Base-by-base conservation (phyloP, 1,284 basidiomycete species). In the Anthracocystis panici-leucophaei region DNA sequence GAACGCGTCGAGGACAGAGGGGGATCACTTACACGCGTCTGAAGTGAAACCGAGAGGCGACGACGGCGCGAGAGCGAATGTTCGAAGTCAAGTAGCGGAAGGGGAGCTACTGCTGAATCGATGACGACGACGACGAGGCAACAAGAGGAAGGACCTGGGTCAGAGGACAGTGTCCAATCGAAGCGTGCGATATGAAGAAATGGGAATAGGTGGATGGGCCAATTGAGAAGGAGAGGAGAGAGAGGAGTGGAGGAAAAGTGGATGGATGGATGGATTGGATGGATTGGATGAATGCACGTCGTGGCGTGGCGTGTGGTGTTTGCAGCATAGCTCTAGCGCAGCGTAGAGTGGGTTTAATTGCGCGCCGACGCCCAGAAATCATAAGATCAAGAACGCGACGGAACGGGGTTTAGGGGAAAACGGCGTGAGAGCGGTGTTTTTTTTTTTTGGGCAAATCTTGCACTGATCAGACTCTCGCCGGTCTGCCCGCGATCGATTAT, bases 11-110 rank as follows among this genome's bases (percentile, higher is more conserved):
- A 25, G 44, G 40, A 53, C 23, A 38, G 35, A 38, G 35, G 35
- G 14, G 18, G 58, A 27, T 40, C 29, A 71, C 68, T 65, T 71
- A 71, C 68, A 62, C 68, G 68, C 63, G 68, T 71, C 63, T 50
- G 68, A 65, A 62, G 68, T 56, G 68, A 71, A 27, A 58, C 35
- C 20, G 40, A 45, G 35, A 20, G 51, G 52, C 68, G 63, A 58
- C 68, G 68, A 65, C 63, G 59, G 58, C 58, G 58, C 68, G 68
- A 71, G 58, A 46, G 61, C 51, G 55, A 50, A 35, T 44, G 51
- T 25, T n/a, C 29, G 48, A 42, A 52, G 53, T 57, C 45, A 44
- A n/a, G 51, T 54, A 50, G 55, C 50, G 55, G 33, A 20, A 23
- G 55, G 50, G 55, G 50, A 38, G 40, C 6, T 40, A 46, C 59